Conservation (phyloP, 2,329 filamentous ascomycete genomes). For the Aphanoascus verrucosus region DNA sequence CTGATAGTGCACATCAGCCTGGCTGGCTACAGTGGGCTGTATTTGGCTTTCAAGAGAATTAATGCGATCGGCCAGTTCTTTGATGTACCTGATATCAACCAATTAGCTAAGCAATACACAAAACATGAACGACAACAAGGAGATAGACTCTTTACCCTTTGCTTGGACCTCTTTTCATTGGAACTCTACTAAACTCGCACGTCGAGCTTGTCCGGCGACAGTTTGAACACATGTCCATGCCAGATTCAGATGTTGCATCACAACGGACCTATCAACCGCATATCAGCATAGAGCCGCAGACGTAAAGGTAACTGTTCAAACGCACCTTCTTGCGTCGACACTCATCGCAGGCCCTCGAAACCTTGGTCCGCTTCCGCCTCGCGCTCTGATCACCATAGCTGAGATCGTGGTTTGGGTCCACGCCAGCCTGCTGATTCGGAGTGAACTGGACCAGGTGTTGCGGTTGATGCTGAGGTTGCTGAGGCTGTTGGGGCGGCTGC, state of each 20-base stretch:
- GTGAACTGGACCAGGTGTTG: slow-evolving; percentile 35
- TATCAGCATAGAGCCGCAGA: neutral
- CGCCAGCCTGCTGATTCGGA: slow-evolving; percentile 35
- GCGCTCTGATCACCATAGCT: slow-evolving; percentile 51
- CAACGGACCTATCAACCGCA: slow-evolving; percentile 55
- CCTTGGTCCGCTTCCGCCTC: slow-evolving; percentile 69
- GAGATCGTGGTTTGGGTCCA: slow-evolving; percentile 38
- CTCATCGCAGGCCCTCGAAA: slow-evolving; percentile 80
- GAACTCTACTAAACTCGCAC: slow-evolving; percentile 77
- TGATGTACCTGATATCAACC: slow-evolving; percentile 58
- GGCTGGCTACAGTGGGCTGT: slow-evolving; percentile 23
- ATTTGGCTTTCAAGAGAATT: slow-evolving; percentile 73
- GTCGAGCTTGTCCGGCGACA: slow-evolving; percentile 65
- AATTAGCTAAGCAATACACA: slow-evolving; percentile 1
- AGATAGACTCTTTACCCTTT: slow-evolving; percentile 54
- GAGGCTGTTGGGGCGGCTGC: no score
- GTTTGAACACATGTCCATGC: slow-evolving; percentile 65
- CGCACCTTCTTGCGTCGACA: slow-evolving; percentile 69
- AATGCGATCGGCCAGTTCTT: slow-evolving; percentile 76
- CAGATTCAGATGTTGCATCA: slow-evolving; percentile 65
- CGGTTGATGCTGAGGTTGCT: slow-evolving; percentile 16
- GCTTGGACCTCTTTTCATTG: slow-evolving; percentile 77
- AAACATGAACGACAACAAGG: slow-evolving; percentile 3
- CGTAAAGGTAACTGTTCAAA: neutral
- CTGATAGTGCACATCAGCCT: slow-evolving; percentile 34